phyloP scores from a whole-genome alignment of 805 yeast genomes.

The Huiozyma naganishii region DNA sequence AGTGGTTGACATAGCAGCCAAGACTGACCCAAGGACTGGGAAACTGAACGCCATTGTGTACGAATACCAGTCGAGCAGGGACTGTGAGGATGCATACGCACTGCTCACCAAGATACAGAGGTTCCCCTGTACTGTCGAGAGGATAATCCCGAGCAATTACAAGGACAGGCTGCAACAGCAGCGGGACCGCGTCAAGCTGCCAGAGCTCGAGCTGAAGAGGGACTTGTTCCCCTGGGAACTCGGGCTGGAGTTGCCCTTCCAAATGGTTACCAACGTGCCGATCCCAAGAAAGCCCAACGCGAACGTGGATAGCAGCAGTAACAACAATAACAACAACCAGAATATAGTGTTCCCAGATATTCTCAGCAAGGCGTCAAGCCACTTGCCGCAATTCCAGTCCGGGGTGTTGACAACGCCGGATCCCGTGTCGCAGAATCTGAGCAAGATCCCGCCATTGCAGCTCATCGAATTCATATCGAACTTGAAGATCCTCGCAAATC shows the following conservation, averaged over 20 bases:
- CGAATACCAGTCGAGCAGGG: constrained; percentile 18
- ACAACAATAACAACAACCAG: not conserved
- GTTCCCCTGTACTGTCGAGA: constrained; percentile 21
- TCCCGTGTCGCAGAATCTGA: constrained; percentile 48
- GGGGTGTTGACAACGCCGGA: constrained; percentile 41
- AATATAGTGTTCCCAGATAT: constrained; percentile 34
- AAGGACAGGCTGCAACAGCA: constrained; percentile 4
- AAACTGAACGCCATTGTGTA: constrained; percentile 34
- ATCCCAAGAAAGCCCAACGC: constrained; percentile 21
- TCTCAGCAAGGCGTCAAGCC: constrained; percentile 43
- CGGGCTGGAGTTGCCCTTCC: constrained; percentile 25
- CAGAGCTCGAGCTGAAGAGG: constrained; percentile 15
- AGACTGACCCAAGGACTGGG: constrained; percentile 30
- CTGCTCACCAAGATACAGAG: constrained; percentile 18
- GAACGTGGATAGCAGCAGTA: not conserved
- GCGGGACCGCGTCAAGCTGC: not conserved
- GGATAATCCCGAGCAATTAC: constrained; percentile 18
- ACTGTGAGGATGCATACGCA: constrained; percentile 20
- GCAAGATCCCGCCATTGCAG: constrained; percentile 59
- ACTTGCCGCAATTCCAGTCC: constrained; percentile 39
- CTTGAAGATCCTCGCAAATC: constrained; percentile 44
- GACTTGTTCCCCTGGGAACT: constrained; percentile 25
- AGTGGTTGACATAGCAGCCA: constrained; percentile 44
- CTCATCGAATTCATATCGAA: constrained; percentile 59
- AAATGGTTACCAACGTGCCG: constrained; percentile 27